Percentiles rank a stretch among this genome's conserved stretches.
Conservation (phyloP, 768 basidiomycete species). For the Leccinum imitatum region DNA sequence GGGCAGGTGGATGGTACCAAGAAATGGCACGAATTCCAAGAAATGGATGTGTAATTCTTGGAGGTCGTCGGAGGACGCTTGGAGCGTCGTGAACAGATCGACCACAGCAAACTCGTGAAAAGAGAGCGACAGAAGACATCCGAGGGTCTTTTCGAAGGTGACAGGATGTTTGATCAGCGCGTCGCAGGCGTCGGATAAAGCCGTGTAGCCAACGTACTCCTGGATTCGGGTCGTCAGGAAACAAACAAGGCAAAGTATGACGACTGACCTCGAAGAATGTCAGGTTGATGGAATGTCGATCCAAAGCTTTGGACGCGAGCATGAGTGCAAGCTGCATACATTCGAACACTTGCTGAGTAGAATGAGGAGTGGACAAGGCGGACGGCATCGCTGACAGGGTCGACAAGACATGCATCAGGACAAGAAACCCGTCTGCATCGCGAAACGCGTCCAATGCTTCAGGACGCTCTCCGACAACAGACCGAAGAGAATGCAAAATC, state of each 20-base stretch:
- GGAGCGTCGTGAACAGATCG: constrained; percentile 52
- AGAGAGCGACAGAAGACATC: constrained; percentile 67
- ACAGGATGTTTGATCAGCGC: constrained; percentile 47
- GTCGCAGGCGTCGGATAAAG: constrained; percentile 58
- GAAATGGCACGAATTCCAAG: constrained; percentile 37
- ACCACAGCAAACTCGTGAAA: constrained; percentile 62
- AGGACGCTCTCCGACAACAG: constrained; percentile 63
- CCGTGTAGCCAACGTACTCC: constrained; percentile 58
- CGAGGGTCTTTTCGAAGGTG: constrained; percentile 56
- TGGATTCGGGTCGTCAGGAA: constrained; percentile 3
- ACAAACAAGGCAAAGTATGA: constrained; percentile 14
- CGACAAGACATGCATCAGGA: constrained; percentile 70
- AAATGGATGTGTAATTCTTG: constrained; percentile 44
- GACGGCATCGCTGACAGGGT: constrained; percentile 41
- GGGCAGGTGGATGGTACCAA: constrained; percentile 56
- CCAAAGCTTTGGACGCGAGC: constrained; percentile 63
- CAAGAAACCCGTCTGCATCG: constrained; percentile 78
- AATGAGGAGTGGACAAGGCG: constrained; percentile 29
- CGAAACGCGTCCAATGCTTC: constrained; percentile 74
- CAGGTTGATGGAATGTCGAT: constrained; percentile 53
- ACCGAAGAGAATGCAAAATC: constrained; percentile 66
- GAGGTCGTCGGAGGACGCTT: constrained; percentile 36
- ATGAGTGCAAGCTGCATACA: constrained; percentile 60
- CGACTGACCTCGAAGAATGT: constrained; percentile 66
- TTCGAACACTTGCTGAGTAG: constrained; percentile 46